Evolutionary conservation across 2,329 filamentous ascomycete genomes (phyloP).

Genomic region (Cadophora sp.): DNA sequence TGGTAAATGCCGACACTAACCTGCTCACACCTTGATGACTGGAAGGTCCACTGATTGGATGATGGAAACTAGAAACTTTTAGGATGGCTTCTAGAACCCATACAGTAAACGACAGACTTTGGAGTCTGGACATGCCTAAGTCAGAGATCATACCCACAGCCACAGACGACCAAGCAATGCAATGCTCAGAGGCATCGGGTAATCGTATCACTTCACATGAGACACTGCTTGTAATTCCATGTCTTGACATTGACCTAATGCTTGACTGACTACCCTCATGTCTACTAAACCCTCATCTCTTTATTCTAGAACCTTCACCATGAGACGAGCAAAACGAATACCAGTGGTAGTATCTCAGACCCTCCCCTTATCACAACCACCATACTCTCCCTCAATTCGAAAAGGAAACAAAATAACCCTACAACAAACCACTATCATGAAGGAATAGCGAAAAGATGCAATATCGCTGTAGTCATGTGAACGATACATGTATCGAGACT

Average conservation of each 20-base stretch:
- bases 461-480: slow-evolving; percentile 11
- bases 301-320: neutral
- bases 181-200: too few species aligned
- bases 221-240: neutral
- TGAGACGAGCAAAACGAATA: neutral
- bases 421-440: neutral
- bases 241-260: slow-evolving; percentile 9
- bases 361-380: neutral
- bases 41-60: neutral
- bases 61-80: neutral
- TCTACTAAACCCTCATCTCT: neutral
- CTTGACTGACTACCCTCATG: slow-evolving; percentile 6
- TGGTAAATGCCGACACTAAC: too few species aligned
- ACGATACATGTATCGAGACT: slow-evolving; percentile 17
- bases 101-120: too few species aligned
- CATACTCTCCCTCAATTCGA: neutral
- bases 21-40: too few species aligned
- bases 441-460: slow-evolving; percentile 14
- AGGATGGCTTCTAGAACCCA: neutral
- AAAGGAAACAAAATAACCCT: slow-evolving; percentile 3
- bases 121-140: neutral
- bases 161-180: too few species aligned
- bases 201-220: too few species aligned
- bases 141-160: too few species aligned
- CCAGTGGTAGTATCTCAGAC: slow-evolving; percentile 10